Evolutionary conservation across 2,329 filamentous ascomycete genomes (phyloP).

Genomic region (Xylariaceae sp.): DNA sequence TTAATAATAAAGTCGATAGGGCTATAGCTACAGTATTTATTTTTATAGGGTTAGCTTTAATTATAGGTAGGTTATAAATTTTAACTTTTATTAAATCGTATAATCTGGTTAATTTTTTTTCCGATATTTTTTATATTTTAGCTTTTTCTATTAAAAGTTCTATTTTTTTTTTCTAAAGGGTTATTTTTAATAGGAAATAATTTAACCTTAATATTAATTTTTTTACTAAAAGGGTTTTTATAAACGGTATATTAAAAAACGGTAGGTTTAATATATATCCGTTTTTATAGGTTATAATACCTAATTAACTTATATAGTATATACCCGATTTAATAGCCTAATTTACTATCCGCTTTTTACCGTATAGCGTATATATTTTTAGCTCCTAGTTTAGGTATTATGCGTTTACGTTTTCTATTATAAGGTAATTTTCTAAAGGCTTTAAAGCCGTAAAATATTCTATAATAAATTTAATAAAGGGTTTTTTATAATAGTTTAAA

Average conservation of each 20-base stretch:
- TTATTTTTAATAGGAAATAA: too few species aligned
- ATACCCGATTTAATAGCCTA: too few species aligned
- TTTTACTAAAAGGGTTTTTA: too few species aligned
- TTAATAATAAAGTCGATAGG: neutral
- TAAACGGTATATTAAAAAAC: too few species aligned
- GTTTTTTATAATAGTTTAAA: neutral
- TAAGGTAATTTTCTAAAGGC: too few species aligned
- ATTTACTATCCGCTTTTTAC: too few species aligned
- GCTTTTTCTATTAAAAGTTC: neutral
- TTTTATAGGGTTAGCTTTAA: neutral
- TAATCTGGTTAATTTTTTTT: neutral
- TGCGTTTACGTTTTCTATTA: neutral
- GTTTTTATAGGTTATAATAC: too few species aligned
- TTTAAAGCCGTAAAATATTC: too few species aligned
- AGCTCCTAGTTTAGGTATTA: neutral
- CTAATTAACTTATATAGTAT: too few species aligned
- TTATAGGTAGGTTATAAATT: neutral
- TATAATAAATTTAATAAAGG: slow-evolving; percentile 1
- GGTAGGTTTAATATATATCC: too few species aligned
- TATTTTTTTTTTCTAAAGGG: neutral
- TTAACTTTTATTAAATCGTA: neutral
- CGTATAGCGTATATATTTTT: too few species aligned
- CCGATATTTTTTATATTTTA: neutral
- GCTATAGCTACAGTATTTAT: neutral
- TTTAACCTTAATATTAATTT: too few species aligned